Evolutionary conservation across 2,329 filamentous ascomycete species (phyloP), one percentile per base, ranked within the genome.

Genomic region (Colletotrichum sp.): DNA sequence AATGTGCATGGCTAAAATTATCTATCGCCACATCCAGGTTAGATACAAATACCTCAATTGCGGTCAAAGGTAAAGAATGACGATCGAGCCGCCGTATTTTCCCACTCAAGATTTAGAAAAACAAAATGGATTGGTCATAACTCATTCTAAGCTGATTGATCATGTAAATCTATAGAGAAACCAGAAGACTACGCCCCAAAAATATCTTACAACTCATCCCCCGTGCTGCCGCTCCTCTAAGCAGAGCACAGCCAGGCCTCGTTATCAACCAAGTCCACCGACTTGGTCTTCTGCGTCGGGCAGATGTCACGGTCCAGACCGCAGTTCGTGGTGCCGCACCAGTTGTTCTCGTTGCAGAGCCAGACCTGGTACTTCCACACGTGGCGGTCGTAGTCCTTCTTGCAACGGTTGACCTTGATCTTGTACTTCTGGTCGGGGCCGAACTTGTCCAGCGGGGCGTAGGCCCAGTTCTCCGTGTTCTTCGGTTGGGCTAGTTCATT

Each of bases 341-440:
- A 57, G 58, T 64, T 9, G 11, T 64, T 57, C 15, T 65, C 24
- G 59, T 69, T 27, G 59, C 67, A 69, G 21, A 69, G 24, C 58
- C 58, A 69, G 9, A 70, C 67, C 12, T n/a, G 51, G 59, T 70
- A 70, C n/a, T 18, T 70, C 31, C 6, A 38, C 27, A 70, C 59
- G 18, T 57, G 59, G 24, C 67, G 67, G 13, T 65, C 31, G n/a
- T 31, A n/a, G 31, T 27, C 24, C 47, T 70, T 70, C 59, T 65
- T 57, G 59, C 67, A 70, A 4, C 67, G 67, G 24, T 65, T 8
- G 31, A 70, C 67, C 67, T 57, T 24, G 59, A 70, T 27, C n/a
- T 33, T 70, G 59, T 65, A 65, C 47, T 21, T 21, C 8, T 65
- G 15, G 5, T 65, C 43, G 15, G 47, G 31, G 47, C 59, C 67